These are phyloP conservation scores for Dalechampia spathulata DNA, from an alignment of 441 rosid species.

Conservation along the genomic window DNA sequence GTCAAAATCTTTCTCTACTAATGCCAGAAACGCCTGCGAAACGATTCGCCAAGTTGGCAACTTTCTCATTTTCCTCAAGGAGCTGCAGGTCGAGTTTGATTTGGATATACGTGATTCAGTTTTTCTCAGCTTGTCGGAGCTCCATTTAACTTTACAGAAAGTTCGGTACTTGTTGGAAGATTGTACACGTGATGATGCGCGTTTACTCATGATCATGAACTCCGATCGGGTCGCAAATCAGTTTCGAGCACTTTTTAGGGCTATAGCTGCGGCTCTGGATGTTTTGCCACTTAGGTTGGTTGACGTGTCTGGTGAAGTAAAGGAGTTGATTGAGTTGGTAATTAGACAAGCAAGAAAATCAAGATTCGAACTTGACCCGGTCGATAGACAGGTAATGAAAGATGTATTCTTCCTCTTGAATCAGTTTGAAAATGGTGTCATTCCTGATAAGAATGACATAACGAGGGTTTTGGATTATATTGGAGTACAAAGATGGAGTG, in stretches of 20 bases:
- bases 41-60: conserved; percentile 46
- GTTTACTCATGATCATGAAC: conserved; percentile 49
- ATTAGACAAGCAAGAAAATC: conserved; percentile 45
- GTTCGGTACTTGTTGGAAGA: conserved; percentile 50
- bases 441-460: conserved; percentile 29
- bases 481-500: conserved; percentile 56
- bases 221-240: conserved; percentile 45
- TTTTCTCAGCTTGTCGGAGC: conserved; percentile 54
- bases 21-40: conserved; percentile 38
- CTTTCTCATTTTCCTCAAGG: conserved; percentile 43
- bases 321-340: conserved; percentile 42
- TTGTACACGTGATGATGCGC: conserved; percentile 56
- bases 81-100: conserved; percentile 23
- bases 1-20: conserved; percentile 32
- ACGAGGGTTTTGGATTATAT: conserved; percentile 34
- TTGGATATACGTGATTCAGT: conserved; percentile 23
- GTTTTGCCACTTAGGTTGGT: conserved; percentile 40
- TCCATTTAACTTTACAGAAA: conserved; percentile 58
- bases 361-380: conserved; percentile 35
- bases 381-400: conserved; percentile 30
- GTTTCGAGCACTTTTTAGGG: conserved; percentile 38
- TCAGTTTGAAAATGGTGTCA: conserved; percentile 39
- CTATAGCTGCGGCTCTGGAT: conserved; percentile 49
- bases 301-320: conserved; percentile 40
- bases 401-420: conserved; percentile 34